Base-by-base conservation (phyloP, 441 rosid genomes). In the Erysimum pusillum region DNA sequence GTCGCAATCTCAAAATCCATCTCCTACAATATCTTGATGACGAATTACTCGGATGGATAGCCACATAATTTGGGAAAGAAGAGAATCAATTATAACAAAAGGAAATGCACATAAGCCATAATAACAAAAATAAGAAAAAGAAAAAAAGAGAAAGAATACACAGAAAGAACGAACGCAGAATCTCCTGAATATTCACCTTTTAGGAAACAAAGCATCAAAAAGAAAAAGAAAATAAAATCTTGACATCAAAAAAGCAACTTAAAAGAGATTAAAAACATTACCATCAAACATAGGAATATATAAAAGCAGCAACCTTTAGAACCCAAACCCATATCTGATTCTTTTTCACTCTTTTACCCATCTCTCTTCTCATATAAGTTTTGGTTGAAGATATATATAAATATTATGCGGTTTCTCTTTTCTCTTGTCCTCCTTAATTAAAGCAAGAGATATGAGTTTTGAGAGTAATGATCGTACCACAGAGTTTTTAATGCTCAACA, bases 101-200 rank as follows among this genome's bases (percentile, higher is more conserved):
- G 69, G 63, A 22, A 35, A 42, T 46, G 71, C 61, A 63, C 12
- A 68, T 11, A 68, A 68, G 49, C 61, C 60, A 75, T 5, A 20
- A 63, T 22, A 44, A 44, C 35, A 69, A 69, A 45, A 45, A 66
- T 36, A 36, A 45, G 59, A 54, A 74, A 54, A 49, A 49, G 12
- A 3, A 54, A 25, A 36, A 48, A 48, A 39, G 35, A 34, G 10
- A 61, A 76, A 52, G 17, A 63, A 64, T 45, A 63, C 76, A 71
- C 49, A 64, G 44, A 58, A 42, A 58, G 25, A 68, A 42, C 41
- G 12, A 63, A 71, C 56, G 68, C 49, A 77, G 46, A 65, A 71
- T 46, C 77, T 60, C 69, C 77, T 67, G 77, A 78, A 73, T 78
- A 73, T 78, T 78, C 74, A 78, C 81, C 44, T 60, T 72, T 53